Evolutionary conservation across 495 filamentous ascomycete genomes (phyloP).

Genomic region (Mytilinidion resinicola): DNA sequence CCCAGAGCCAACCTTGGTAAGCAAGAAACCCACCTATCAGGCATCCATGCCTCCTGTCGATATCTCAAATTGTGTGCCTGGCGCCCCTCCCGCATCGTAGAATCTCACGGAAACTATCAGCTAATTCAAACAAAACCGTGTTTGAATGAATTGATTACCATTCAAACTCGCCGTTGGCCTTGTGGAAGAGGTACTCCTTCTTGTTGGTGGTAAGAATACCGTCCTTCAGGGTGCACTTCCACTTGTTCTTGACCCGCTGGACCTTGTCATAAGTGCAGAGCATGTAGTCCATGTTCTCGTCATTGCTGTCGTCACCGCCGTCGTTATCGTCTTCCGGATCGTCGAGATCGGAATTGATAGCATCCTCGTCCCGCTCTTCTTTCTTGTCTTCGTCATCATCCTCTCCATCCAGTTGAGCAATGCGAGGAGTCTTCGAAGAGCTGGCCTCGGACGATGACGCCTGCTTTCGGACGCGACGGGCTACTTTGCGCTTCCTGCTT

Average conservation of each 20-base stretch:
- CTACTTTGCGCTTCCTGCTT: conserved; percentile 33
- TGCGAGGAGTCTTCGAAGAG: conserved; percentile 14
- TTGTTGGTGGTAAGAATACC: conserved; percentile 85
- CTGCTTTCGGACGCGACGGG: conserved; percentile 26
- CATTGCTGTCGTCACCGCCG: conserved; percentile 71
- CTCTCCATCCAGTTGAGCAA: conserved; percentile 62
- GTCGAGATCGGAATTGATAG: conserved; percentile 97
- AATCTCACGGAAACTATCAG: too few species aligned
- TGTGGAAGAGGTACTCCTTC: conserved; percentile 97
- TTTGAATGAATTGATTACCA: conserved; percentile 62
- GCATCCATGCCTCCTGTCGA: too few species aligned
- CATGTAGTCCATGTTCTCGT: conserved; percentile 73
- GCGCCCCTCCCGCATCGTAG: too few species aligned
- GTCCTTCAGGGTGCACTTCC: conserved; percentile 98
- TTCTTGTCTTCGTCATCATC: conserved; percentile 53
- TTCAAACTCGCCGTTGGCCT: conserved; percentile 93
- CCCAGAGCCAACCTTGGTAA: too few species aligned
- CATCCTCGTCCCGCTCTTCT: conserved; percentile 75
- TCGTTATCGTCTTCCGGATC: conserved; percentile 81
- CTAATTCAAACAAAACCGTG: too few species aligned
- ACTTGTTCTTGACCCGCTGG: conserved; percentile 99
- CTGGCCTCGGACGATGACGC: not conserved
- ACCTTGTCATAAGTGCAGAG: conserved; percentile 99
- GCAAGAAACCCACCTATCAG: too few species aligned
- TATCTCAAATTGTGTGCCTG: too few species aligned